These are phyloP conservation scores for Pulveroboletus sp. DNA, from an alignment of 1,284 basidiomycete genomes.

Conservation along the genomic window DNA sequence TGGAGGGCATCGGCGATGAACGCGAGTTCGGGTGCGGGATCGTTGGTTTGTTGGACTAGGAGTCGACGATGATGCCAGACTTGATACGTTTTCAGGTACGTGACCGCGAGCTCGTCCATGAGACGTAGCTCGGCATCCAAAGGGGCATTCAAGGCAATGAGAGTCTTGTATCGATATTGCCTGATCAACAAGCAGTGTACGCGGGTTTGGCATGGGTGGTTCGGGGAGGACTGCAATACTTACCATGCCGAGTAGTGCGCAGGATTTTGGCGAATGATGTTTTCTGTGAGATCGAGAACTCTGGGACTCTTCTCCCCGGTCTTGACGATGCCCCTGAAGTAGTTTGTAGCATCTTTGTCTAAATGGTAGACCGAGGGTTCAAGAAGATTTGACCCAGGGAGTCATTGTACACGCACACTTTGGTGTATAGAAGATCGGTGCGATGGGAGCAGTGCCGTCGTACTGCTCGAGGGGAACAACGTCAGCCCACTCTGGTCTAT, in stretches of 20 bases:
- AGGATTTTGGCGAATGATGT: conserved; percentile 84
- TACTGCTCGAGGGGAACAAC: conserved; percentile 81
- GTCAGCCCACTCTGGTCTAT: conserved; percentile 78
- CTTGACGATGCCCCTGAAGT: conserved; percentile 84
- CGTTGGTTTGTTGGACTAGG: conserved; percentile 61
- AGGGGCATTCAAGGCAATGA: conserved; percentile 65
- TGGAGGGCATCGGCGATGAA: conserved; percentile 76
- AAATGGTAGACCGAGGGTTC: conserved; percentile 7
- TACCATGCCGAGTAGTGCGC: conserved; percentile 96
- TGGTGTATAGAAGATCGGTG: conserved; percentile 84
- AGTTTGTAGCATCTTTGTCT: conserved; percentile 92
- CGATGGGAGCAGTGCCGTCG: conserved; percentile 74
- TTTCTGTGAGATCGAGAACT: conserved; percentile 83
- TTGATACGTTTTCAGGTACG: conserved; percentile 91
- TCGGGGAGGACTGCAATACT: conserved; percentile 22
- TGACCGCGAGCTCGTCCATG: conserved; percentile 82
- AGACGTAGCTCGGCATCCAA: conserved; percentile 75
- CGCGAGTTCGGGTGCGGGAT: conserved; percentile 65
- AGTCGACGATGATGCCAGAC: conserved; percentile 96
- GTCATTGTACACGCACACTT: conserved; percentile 66
- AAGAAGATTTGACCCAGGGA: conserved; percentile 6
- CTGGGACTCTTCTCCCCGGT: conserved; percentile 75
- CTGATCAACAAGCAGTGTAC: conserved; percentile 43
- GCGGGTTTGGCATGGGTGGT: background rate
- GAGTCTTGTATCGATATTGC: conserved; percentile 90